Percentiles rank a stretch among this genome's conserved stretches.
Conservation (phyloP, 805 yeast genomes). For the Ogataea methylovora region DNA sequence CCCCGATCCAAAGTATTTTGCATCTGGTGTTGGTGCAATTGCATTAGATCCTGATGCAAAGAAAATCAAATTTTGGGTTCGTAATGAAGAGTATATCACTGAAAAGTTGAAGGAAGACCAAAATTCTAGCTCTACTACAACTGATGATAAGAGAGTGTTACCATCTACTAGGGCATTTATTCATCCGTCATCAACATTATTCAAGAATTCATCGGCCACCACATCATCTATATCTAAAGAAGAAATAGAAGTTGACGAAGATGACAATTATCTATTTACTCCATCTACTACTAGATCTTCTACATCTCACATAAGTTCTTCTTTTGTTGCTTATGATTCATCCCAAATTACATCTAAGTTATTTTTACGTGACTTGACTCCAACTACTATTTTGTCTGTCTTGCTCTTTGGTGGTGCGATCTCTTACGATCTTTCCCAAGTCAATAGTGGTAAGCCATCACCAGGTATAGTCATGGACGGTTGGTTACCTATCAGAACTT, state of each 20-base stretch:
- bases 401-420: conserved; percentile 78
- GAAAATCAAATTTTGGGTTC: conserved; percentile 63
- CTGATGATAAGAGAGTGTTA: conserved; percentile 17
- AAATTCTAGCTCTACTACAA: not conserved
- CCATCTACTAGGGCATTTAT: conserved; percentile 71
- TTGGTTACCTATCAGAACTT: conserved; percentile 88
- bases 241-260: conserved; percentile 16
- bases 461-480: conserved; percentile 82
- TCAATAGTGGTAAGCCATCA: conserved; percentile 39
- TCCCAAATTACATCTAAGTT: conserved; percentile 58
- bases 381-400: conserved; percentile 63
- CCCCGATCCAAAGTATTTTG: conserved; percentile 72
- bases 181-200: conserved; percentile 80
- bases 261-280: conserved; percentile 31
- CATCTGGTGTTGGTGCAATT: conserved; percentile 70
- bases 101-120: conserved; percentile 7
- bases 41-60: conserved; percentile 81
- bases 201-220: conserved; percentile 30
- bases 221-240: conserved; percentile 23
- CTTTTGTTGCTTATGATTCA: conserved; percentile 57
- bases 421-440: conserved; percentile 42
- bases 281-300: conserved; percentile 19
- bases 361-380: conserved; percentile 72
- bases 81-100: conserved; percentile 46
- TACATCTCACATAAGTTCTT: conserved; percentile 27